phyloP scores from a whole-genome alignment of 345 rosid species.

The Lenwebbia sp. region DNA sequence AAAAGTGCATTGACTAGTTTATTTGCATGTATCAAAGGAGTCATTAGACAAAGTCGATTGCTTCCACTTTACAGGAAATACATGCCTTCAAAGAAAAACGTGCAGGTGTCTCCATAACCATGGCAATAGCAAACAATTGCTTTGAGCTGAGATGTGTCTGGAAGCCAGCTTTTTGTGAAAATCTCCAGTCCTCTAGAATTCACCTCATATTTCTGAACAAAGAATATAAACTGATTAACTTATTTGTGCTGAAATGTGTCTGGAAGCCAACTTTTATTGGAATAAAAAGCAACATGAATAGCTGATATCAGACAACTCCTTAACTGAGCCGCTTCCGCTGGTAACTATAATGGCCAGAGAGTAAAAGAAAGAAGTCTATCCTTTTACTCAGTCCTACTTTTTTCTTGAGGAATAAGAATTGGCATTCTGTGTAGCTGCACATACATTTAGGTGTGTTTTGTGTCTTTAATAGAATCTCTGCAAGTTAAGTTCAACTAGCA shows the following conservation, averaged over 20 bases:
- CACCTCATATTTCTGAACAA: slow-evolving; percentile 54
- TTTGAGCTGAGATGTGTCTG: slow-evolving; percentile 41
- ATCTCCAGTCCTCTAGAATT: slow-evolving; percentile 86
- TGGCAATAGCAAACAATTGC: slow-evolving; percentile 84
- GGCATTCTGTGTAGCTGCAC: not conserved
- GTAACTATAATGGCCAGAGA: not conserved
- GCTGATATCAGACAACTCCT: not conserved
- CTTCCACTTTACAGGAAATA: not conserved
- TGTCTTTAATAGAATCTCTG: not conserved
- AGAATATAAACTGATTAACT: slow-evolving; percentile 3
- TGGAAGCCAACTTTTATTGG: slow-evolving; percentile 73
- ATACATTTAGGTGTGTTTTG: not conserved
- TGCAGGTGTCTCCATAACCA: slow-evolving; percentile 98
- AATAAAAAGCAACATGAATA: slow-evolving; percentile 19
- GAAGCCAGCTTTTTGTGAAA: slow-evolving; percentile 87
- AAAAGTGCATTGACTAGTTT: not conserved
- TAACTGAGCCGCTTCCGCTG: not conserved
- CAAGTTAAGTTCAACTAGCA: not conserved
- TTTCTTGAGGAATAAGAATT: not conserved
- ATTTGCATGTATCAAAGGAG: not conserved
- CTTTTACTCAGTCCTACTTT: not conserved
- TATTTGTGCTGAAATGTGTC: slow-evolving; percentile 43
- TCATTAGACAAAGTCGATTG: slow-evolving; percentile 3
- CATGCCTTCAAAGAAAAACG: slow-evolving; percentile 92
- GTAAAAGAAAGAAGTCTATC: not conserved